phyloP scores from a whole-genome alignment of 1,139 yeast species.

The Blastobotrys petasosporus region DNA sequence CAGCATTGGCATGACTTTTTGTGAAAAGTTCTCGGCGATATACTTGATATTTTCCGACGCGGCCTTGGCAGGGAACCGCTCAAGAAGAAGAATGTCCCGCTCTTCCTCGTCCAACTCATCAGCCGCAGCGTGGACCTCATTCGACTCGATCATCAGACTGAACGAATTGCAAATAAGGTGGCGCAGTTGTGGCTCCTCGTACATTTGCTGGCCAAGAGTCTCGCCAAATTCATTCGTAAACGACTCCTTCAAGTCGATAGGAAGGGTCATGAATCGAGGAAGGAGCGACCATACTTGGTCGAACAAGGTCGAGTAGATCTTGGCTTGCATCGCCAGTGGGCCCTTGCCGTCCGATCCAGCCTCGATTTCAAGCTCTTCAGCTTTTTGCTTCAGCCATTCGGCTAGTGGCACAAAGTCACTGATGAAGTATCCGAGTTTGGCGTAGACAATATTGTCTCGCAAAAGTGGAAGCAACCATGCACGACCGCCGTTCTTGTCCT shows the following conservation, averaged over 20 bases:
- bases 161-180: conserved; percentile 76
- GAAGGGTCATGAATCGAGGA: conserved; percentile 86
- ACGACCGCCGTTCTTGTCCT: conserved; percentile 51
- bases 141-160: conserved; percentile 72
- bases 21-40: conserved; percentile 53
- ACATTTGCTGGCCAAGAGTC: conserved; percentile 63
- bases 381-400: conserved; percentile 49
- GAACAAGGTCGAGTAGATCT: conserved; percentile 72
- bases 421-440: conserved; percentile 60
- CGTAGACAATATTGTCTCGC: conserved; percentile 75
- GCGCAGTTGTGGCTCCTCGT: conserved; percentile 69
- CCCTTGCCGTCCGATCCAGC: conserved; percentile 28
- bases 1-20: conserved; percentile 75
- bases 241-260: conserved; percentile 58
- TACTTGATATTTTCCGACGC: conserved; percentile 56
- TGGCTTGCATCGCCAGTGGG: conserved; percentile 51
- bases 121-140: conserved; percentile 43
- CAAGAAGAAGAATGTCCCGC: conserved; percentile 49
- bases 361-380: conserved; percentile 37
- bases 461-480: conserved; percentile 95
- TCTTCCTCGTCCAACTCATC: conserved; percentile 54
- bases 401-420: conserved; percentile 61
- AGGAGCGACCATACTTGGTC: conserved; percentile 91
- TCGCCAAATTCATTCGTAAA: conserved; percentile 78
- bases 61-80: conserved; percentile 52